A percentile compares a stretch with the other conserved stretches of the same genome.
These are phyloP conservation scores for Entomortierella parvispora DNA, from an alignment of 192 early-diverging fungal genomes.

Conservation along the genomic window DNA sequence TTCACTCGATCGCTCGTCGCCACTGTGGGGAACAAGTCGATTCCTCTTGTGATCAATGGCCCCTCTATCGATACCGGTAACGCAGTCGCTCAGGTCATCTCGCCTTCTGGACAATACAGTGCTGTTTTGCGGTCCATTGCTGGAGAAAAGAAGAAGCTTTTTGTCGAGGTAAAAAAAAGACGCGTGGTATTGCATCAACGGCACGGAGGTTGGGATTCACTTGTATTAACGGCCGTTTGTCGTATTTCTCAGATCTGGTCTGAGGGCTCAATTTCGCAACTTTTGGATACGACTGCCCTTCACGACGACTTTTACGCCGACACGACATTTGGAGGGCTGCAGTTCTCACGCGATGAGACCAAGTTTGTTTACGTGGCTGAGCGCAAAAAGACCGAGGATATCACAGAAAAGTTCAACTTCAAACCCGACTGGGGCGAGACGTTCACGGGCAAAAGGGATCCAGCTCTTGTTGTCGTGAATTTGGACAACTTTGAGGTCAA, in stretches of 20 bases:
- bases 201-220: neutral
- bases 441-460: conserved; percentile 67
- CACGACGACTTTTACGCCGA: conserved; percentile 82
- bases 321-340: conserved; percentile 69
- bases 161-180: conserved; percentile 60
- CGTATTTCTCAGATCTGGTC: conserved; percentile 56
- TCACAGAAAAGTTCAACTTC: conserved; percentile 56
- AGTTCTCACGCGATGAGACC: conserved; percentile 67
- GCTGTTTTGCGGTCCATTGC: conserved; percentile 54
- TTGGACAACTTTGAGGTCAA: conserved; percentile 47
- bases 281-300: conserved; percentile 69
- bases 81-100: conserved; percentile 33
- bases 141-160: conserved; percentile 58
- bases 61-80: conserved; percentile 43
- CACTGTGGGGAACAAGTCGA: conserved; percentile 31
- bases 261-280: conserved; percentile 58
- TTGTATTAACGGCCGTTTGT: neutral
- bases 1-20: conserved; percentile 51
- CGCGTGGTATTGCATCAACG: neutral
- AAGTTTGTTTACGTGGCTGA: conserved; percentile 79
- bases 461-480: conserved; percentile 64
- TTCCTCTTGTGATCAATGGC: conserved; percentile 40
- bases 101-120: conserved; percentile 50
- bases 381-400: conserved; percentile 60
- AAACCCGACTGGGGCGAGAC: conserved; percentile 79